Evolutionary conservation across 1,139 yeast species (phyloP).

Genomic region (Saccharomycopsis phalli): DNA sequence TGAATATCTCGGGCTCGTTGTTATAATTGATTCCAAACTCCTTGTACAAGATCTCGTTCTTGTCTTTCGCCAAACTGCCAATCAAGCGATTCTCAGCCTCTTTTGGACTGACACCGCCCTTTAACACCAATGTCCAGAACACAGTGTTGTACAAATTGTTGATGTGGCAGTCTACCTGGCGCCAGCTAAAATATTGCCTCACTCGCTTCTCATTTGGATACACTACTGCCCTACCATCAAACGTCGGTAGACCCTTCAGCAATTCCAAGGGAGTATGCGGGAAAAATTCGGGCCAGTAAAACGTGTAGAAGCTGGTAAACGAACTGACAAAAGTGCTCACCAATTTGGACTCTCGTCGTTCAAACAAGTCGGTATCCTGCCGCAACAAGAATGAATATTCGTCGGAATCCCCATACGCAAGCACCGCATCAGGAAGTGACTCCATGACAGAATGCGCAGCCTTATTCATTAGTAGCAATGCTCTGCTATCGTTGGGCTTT

Average conservation of each 20-base stretch:
- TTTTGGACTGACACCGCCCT: constrained; percentile 62
- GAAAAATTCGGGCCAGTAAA: constrained; percentile 55
- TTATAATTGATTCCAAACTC: constrained; percentile 83
- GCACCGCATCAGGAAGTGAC: constrained; percentile 56
- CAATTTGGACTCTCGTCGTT: constrained; percentile 70
- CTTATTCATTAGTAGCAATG: constrained; percentile 70
- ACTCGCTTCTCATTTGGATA: constrained; percentile 61
- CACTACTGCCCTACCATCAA: constrained; percentile 84
- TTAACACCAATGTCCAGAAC: constrained; percentile 76
- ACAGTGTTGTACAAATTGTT: constrained; percentile 89
- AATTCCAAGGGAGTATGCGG: constrained; percentile 32
- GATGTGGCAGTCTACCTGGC: constrained; percentile 96
- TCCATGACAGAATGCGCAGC: constrained; percentile 64
- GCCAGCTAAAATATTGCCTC: constrained; percentile 84
- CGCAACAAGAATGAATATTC: constrained; percentile 79
- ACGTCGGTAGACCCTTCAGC: constrained; percentile 56
- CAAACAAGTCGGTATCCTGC: constrained; percentile 57
- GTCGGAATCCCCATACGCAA: constrained; percentile 94
- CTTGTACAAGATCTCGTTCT: constrained; percentile 73
- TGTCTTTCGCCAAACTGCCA: constrained; percentile 71
- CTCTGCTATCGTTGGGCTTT: constrained; percentile 81
- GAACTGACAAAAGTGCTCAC: constrained; percentile 75
- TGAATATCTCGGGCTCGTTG: constrained; percentile 77
- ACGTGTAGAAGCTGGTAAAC: constrained; percentile 68
- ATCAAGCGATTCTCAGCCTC: constrained; percentile 68